Evolutionary conservation across 2,329 filamentous ascomycete genomes (phyloP), one percentile per base, ranked within the genome.

Genomic region (Decorospora gaudefroyi): DNA sequence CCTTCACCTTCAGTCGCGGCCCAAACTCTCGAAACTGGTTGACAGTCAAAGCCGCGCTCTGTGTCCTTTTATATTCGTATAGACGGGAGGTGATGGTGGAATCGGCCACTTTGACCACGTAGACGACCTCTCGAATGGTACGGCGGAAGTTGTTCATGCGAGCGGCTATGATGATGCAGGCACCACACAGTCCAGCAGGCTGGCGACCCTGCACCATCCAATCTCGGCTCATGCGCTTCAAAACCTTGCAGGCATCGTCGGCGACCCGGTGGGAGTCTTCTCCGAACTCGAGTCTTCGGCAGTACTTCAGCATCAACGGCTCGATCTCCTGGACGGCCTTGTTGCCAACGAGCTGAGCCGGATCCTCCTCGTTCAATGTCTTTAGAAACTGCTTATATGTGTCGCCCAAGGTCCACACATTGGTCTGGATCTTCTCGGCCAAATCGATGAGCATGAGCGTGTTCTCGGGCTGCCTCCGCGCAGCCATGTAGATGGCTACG

Each of bases 81-180:
- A 99, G 76, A 50, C 93, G 90, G 67, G 92, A 89, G 62, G 90
- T 87, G 48, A 99, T 90, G 6, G 93, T 99, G 49, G 90, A 82
- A 55, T 95, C 95, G 28, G 91, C 95, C 36, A 97, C 91, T 67
- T 96, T 97, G 67, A 96, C 92, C 25, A 96, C 88, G 67, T 96
- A 97, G n/a, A 97, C 92, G 6, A 99, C 88, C 71, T 99, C 93
- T 19, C 90, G 83, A 9, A 95, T 84, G 0, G 90, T 96, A 12
- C 93, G 85, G 30, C 92, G 87, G 67, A 95, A 99, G 71, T 97
- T 97, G 79, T 96, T 95, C 87, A 97, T 97, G 38, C 93, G 87
- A 6, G 93, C 92, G 5, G 93, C 93, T 68, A 99, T 86, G 49
- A 99, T 88, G 33, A 99, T 80, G 56, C 91, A 95, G 9, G 93